Evolutionary conservation across 2,329 filamentous ascomycete species (phyloP), one percentile per base, ranked within the genome.

Genomic region (Colletotrichum trifolii): DNA sequence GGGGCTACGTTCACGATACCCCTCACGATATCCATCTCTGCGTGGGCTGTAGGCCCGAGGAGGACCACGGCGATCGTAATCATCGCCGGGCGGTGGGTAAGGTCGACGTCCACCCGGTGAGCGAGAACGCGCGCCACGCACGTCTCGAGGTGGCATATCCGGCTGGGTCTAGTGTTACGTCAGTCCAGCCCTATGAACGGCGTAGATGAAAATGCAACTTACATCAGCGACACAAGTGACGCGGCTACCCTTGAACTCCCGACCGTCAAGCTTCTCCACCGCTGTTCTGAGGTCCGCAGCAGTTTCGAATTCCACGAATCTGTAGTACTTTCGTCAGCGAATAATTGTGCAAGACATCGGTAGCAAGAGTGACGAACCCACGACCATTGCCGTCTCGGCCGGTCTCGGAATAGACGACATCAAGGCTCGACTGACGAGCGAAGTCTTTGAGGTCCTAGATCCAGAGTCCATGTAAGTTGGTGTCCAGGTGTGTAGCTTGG

Each of bases 391-490:
- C 91, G 77, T 97, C 94, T 74, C 95, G 94, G 73, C 90, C 91
- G 67, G 96, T 96, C 82, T 99, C 96, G 70, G 94, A 97, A 79
- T 97, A 99, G 74, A 99, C 96, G 70, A 99, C 96, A 78, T 98
- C 96, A 79, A 97, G 88, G 80, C 94, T 94, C 79, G 95, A 96
- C 80, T 96, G 93, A 77, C 96, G 94, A 68, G 96, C 96, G 82
- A 99, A 99, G 80, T 99, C 96, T 92, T 99, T 99, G 59, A 99
- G 89, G 81, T 99, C 96, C 96, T 99, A 94, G 82, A 90, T 83
- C 86, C 86, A 89, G 85, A 86, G 81, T 87, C 87, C 87, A 87
- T 86, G 91, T 96, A 92, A 94, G 92, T 94, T 82, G 71, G 71
- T 72, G 73, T 76, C 73, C 76, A 73, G 65, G 56, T 71, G 64